A percentile compares a stretch with the other conserved stretches of the same genome.
Conservation (phyloP, 2,329 filamentous ascomycete species). For the Botrytis pseudocinerea region DNA sequence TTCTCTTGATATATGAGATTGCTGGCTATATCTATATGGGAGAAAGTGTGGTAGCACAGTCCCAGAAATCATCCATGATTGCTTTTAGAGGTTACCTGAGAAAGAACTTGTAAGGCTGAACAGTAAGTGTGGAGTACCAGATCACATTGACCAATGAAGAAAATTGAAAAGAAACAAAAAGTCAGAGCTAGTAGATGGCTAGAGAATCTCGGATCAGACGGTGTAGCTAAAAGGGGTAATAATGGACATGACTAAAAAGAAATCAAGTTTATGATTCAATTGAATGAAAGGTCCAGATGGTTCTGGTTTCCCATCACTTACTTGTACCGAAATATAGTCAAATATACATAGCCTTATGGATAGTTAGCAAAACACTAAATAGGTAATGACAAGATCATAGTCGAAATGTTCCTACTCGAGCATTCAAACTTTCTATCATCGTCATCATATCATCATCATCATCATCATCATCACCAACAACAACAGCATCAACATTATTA, state of each 20-base stretch:
- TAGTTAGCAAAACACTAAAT: not conserved
- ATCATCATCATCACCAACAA: not conserved
- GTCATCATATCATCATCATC: not conserved
- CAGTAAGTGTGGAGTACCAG: constrained; percentile 1
- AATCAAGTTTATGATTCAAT: not conserved
- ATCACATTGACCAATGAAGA: not conserved
- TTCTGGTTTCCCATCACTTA: not conserved
- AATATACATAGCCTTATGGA: not conserved
- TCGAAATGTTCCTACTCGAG: not conserved
- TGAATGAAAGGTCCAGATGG: not conserved
- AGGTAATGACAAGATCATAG: not conserved
- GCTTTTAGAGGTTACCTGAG: constrained; percentile 14
- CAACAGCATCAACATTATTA: not conserved
- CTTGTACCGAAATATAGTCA: not conserved
- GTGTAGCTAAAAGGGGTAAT: constrained; percentile 13
- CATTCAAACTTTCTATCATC: not conserved
- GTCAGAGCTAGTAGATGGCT: not conserved
- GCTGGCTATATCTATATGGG: not conserved
- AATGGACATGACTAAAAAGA: constrained; percentile 1
- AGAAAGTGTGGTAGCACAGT: not conserved
- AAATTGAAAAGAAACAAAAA: not conserved
- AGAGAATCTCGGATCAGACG: not conserved
- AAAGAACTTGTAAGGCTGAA: constrained; percentile 23
- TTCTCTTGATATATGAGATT: not conserved
- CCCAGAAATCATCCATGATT: not conserved